Conservation (phyloP, 805 yeast species). For the Kazachstania kunashirensis region DNA sequence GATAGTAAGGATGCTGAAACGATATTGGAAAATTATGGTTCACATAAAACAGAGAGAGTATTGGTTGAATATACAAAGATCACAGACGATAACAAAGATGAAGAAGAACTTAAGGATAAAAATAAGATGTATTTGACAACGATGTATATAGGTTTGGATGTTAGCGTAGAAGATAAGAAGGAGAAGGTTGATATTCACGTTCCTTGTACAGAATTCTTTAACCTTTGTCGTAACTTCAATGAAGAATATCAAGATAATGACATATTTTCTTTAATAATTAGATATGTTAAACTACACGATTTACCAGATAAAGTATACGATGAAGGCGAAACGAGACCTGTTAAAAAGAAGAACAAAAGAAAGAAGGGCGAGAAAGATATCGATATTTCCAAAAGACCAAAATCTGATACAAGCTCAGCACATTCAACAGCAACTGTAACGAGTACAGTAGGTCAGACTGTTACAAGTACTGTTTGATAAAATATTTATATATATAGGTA, state of each 20-base stretch:
- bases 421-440: neutral
- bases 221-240: constrained; percentile 64
- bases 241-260: constrained; percentile 53
- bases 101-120: constrained; percentile 21
- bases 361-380: constrained; percentile 15
- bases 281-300: constrained; percentile 67
- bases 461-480: neutral
- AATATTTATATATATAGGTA: too few species aligned
- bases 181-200: constrained; percentile 73
- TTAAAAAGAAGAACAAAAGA: constrained; percentile 46
- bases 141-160: constrained; percentile 68
- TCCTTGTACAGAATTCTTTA: constrained; percentile 85
- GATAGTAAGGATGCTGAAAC: constrained; percentile 47
- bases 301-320: constrained; percentile 76
- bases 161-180: constrained; percentile 38
- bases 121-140: constrained; percentile 54
- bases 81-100: constrained; percentile 31
- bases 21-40: constrained; percentile 55
- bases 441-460: neutral
- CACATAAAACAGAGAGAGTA: constrained; percentile 41
- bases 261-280: constrained; percentile 47
- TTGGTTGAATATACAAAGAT: constrained; percentile 29
- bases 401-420: constrained; percentile 14
- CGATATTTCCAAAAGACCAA: constrained; percentile 27
- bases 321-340: constrained; percentile 72